phyloP scores from a whole-genome alignment of 2,329 filamentous ascomycete species.

The Sporothrix brasiliensis region DNA sequence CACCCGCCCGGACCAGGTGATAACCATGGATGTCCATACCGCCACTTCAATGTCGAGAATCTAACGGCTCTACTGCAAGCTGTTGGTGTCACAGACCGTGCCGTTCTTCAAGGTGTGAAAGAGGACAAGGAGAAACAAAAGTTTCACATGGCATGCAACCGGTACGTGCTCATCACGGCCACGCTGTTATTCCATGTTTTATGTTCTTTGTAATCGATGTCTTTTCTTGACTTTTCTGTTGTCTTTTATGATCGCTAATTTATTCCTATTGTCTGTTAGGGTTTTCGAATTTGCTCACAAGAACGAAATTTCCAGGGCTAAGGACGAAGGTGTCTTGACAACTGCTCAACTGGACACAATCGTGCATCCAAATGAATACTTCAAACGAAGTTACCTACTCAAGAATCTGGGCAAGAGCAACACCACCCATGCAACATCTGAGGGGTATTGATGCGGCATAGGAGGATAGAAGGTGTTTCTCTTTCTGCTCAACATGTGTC shows the following conservation, averaged over 20 bases:
- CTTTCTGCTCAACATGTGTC: neutral
- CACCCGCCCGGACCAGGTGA: constrained; percentile 84
- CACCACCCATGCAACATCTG: constrained; percentile 59
- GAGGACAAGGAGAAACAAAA: constrained; percentile 88
- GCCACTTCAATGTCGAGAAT: constrained; percentile 89
- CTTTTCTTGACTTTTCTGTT: neutral
- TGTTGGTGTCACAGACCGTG: constrained; percentile 77
- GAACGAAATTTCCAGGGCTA: constrained; percentile 72
- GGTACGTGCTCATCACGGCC: constrained; percentile 52
- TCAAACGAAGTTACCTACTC: constrained; percentile 88
- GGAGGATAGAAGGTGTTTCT: neutral
- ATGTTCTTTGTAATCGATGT: constrained; percentile 1
- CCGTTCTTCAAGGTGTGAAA: constrained; percentile 76
- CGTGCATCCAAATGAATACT: constrained; percentile 96
- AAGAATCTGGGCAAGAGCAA: constrained; percentile 70
- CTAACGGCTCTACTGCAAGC: constrained; percentile 73
- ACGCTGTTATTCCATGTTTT: neutral
- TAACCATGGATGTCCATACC: constrained; percentile 92
- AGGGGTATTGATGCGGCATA: constrained; percentile 46
- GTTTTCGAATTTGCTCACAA: constrained; percentile 91
- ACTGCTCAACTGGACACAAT: constrained; percentile 87
- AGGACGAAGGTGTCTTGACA: constrained; percentile 72
- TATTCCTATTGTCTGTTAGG: constrained; percentile 43
- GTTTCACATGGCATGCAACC: constrained; percentile 94
- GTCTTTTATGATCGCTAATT: neutral